phyloP scores from a whole-genome alignment of 2,329 filamentous ascomycete genomes.

The Exophiala viscosa region DNA sequence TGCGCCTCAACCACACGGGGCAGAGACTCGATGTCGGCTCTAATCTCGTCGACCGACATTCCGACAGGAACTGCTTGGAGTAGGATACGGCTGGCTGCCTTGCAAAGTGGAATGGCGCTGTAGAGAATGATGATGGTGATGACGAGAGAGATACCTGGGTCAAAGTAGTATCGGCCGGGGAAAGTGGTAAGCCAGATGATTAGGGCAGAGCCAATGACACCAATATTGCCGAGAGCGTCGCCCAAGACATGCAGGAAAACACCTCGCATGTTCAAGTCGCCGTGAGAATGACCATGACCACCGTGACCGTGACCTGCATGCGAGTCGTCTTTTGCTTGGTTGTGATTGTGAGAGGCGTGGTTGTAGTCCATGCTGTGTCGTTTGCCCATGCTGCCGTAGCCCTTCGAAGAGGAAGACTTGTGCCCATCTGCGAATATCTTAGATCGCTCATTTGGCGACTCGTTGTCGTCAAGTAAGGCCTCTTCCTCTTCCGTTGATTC shows the following conservation, averaged over 20 bases:
- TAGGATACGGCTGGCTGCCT: conserved; percentile 67
- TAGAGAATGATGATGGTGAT: conserved; percentile 74
- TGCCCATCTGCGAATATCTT: conserved; percentile 21
- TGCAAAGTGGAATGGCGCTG: conserved; percentile 50
- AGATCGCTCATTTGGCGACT: conserved; percentile 32
- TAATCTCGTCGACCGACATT: conserved; percentile 83
- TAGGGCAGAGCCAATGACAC: conserved; percentile 62
- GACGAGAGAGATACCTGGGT: conserved; percentile 86
- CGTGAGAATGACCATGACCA: conserved; percentile 72
- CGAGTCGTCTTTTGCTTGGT: conserved; percentile 61
- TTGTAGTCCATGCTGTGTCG: conserved; percentile 35
- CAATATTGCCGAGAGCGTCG: conserved; percentile 47
- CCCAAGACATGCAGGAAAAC: conserved; percentile 62
- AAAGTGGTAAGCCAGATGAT: conserved; percentile 87
- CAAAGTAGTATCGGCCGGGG: conserved; percentile 78
- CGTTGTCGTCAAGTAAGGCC: conserved; percentile 32
- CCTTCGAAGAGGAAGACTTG: conserved; percentile 28
- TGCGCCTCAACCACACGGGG: conserved; percentile 87
- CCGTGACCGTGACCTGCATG: conserved; percentile 44
- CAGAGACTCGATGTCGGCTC: conserved; percentile 81
- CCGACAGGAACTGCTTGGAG: conserved; percentile 90
- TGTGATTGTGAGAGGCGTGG: conserved; percentile 77
- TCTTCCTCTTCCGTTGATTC: conserved; percentile 48
- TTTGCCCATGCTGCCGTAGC: conserved; percentile 23
- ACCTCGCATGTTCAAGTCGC: conserved; percentile 89